Evolutionary conservation across 352 stramenopile genomes (phyloP).

Genomic region (Thalassiosira mediterranea): DNA sequence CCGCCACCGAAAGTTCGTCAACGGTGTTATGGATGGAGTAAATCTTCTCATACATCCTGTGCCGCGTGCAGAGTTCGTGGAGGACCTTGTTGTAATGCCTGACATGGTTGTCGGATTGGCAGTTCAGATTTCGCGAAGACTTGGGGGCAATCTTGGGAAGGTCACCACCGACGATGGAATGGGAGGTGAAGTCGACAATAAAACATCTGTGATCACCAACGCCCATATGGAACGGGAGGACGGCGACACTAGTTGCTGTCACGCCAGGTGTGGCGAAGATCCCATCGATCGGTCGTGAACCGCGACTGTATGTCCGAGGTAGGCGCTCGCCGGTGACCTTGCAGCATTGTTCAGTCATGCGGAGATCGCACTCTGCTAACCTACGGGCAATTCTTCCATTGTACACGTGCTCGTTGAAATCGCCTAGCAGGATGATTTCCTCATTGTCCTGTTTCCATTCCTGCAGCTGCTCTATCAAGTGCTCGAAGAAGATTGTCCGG

Average conservation of each 20-base stretch:
- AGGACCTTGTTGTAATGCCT: constrained; percentile 1
- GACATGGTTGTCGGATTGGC: neutral
- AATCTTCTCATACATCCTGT: neutral
- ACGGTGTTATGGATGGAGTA: neutral
- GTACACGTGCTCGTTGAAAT: constrained; percentile 36
- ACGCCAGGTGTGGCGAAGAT: constrained; percentile 7
- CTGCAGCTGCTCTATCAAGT: neutral
- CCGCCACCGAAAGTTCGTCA: neutral
- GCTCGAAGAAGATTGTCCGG: neutral
- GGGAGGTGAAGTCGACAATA: constrained; percentile 1
- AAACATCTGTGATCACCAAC: constrained; percentile 13
- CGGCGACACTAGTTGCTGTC: neutral
- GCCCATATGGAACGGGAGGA: neutral
- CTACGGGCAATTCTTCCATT: neutral
- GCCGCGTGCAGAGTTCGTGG: neutral
- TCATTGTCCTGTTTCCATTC: constrained; percentile 9
- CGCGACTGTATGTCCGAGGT: neutral
- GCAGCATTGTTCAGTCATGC: constrained; percentile 7
- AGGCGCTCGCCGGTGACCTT: neutral
- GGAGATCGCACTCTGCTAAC: neutral
- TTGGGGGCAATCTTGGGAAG: neutral
- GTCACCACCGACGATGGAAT: constrained; percentile 6
- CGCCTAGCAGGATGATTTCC: constrained; percentile 12
- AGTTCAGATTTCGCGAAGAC: neutral
- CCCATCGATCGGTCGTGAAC: neutral